Evolutionary conservation across 768 basidiomycete genomes (phyloP), one percentile per base, ranked within the genome.

Genomic region (Hemileccinum impolitum): DNA sequence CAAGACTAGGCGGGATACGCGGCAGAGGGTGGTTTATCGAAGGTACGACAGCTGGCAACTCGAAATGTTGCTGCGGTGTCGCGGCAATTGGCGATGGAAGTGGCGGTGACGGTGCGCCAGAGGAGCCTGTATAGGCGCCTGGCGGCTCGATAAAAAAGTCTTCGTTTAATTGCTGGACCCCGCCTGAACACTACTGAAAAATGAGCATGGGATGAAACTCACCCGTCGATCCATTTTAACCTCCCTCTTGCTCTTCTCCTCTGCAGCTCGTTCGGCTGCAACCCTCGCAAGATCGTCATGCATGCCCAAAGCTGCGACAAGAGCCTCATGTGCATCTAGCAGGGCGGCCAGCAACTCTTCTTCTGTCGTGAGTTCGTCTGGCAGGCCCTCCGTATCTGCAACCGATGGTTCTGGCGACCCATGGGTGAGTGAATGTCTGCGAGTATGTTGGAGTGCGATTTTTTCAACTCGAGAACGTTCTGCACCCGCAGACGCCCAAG

Each of bases 401-500:
- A 48, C n/a, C 15, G 37, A 17, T n/a, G 47, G 42, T 25, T 64
- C 58, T 44, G 48, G 61, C 8, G 56, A 54, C 8, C 44, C 65
- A 32, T 64, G 57, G 0, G 42, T 47, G 36, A 49, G 34, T n/a
- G 54, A 49, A 63, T 61, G 37, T 53, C 56, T 41, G 42, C 43
- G 54, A 21, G 47, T 47, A 17, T 50, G 48, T 15, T 41, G 52
- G 31, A 30, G 13, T n/a, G 12, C 52, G 57, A 17, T 60, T 65
- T 11, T 62, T 53, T 55, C 66, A 12, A 61, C 57, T 30, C 87
- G 75, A 8, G 87, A 86, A 39, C 80, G 80, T 56, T 87, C 85
- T 1, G 92, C 92, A 13, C 84, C 80, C 1, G 90, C 84, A 18
- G 83, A 79, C 4, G 94, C 94, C 93, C 94, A 95, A 7, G 87